Evolutionary conservation across 2,329 filamentous ascomycete genomes (phyloP).

Genomic region (Biscogniauxia marginata): DNA sequence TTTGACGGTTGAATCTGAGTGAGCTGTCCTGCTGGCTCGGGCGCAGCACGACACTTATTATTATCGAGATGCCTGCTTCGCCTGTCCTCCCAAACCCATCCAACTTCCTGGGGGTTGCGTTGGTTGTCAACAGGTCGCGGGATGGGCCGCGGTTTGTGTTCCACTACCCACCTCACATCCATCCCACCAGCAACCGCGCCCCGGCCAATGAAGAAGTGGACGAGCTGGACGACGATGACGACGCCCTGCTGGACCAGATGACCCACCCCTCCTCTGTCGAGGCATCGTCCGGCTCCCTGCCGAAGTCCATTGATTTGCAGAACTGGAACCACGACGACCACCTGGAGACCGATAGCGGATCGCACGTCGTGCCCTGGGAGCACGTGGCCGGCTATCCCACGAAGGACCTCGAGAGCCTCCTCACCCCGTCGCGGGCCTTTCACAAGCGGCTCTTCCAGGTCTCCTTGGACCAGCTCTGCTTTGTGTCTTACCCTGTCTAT

Average conservation of each 20-base stretch:
- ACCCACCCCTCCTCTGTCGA: conserved; percentile 35
- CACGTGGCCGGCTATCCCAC: conserved; percentile 70
- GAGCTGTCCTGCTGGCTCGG: too few relatives aligned
- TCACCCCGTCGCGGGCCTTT: conserved; percentile 73
- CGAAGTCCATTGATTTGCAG: conserved; percentile 39
- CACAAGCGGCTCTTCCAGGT: conserved; percentile 83
- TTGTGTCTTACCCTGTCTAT: conserved; percentile 81
- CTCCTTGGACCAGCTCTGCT: conserved; percentile 74
- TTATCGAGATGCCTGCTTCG: conserved; percentile 41
- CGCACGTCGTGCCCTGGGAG: conserved; percentile 66
- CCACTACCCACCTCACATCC: conserved; percentile 73
- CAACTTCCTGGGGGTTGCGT: conserved; percentile 67
- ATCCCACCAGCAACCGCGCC: conserved; percentile 38
- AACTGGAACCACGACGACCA: conserved; percentile 55
- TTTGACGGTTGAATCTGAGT: background rate
- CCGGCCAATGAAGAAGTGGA: conserved; percentile 28
- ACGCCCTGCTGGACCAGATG: conserved; percentile 48
- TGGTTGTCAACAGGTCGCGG: conserved; percentile 71
- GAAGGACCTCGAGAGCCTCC: conserved; percentile 75
- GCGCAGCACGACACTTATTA: background rate
- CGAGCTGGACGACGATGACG: conserved; percentile 47
- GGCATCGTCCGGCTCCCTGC: conserved; percentile 28
- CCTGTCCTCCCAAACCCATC: conserved; percentile 49
- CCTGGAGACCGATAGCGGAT: conserved; percentile 53
- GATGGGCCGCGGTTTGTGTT: conserved; percentile 82